These are phyloP conservation scores for Alternaria angustiovoidea DNA, from an alignment of 2,329 filamentous ascomycete species.

Conservation along the genomic window DNA sequence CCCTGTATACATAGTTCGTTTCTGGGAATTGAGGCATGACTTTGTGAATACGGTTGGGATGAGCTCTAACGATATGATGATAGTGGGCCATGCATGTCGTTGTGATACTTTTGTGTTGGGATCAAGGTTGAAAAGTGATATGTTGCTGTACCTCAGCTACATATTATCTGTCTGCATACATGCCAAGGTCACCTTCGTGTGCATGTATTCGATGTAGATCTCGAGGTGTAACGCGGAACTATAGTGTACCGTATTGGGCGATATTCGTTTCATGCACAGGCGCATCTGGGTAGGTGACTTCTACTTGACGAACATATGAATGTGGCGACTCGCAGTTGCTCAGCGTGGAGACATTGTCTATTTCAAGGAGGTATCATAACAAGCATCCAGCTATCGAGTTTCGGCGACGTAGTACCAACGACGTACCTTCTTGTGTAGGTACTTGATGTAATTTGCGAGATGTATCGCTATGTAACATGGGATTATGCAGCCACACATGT, in stretches of 20 bases:
- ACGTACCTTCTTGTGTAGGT: background rate
- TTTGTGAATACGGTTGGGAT: background rate
- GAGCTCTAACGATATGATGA: background rate
- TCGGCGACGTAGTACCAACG: too few relatives aligned
- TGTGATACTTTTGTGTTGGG: background rate
- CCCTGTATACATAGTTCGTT: background rate
- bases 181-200: background rate
- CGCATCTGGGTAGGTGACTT: too few relatives aligned
- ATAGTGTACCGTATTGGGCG: too few relatives aligned
- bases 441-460: background rate
- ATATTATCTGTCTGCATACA: background rate
- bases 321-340: fast-evolving
- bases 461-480: background rate
- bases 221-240: too few relatives aligned
- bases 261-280: too few relatives aligned
- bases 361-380: too few relatives aligned
- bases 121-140: background rate
- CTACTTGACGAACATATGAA: too few relatives aligned
- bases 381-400: too few relatives aligned
- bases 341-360: too few relatives aligned
- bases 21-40: background rate
- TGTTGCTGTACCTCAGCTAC: background rate
- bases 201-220: background rate
- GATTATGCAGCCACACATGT: background rate
- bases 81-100: background rate